phyloP scores from a whole-genome alignment of 257 asterid species.

The Petrea volubilis region DNA sequence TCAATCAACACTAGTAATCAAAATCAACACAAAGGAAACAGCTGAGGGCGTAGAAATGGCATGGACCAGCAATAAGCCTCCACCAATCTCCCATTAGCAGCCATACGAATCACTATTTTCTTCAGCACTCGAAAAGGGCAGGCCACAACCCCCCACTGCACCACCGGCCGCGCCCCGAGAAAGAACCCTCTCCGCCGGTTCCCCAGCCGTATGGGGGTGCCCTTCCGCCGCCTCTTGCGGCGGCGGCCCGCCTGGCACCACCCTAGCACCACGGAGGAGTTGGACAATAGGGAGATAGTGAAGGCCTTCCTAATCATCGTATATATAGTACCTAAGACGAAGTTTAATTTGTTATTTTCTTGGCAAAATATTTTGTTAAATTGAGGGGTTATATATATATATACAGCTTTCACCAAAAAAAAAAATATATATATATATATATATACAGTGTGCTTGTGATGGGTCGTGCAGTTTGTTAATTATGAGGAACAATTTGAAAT shows the following conservation, averaged over 20 bases:
- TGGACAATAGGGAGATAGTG: constrained; percentile 39
- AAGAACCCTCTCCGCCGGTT: constrained; percentile 58
- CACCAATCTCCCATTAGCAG: constrained; percentile 35
- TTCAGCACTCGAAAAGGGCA: constrained; percentile 48
- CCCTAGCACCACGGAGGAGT: constrained; percentile 45
- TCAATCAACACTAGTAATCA: not conserved
- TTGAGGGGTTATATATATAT: not conserved
- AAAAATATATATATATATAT: too few relatives aligned
- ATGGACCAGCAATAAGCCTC: constrained; percentile 63
- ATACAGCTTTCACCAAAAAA: too few relatives aligned
- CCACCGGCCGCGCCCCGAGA: constrained; percentile 51
- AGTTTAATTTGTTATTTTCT: too few relatives aligned
- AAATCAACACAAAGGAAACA: constrained; percentile 55
- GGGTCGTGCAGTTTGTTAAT: constrained; percentile 26
- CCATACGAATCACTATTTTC: constrained; percentile 50
- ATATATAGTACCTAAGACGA: not conserved
- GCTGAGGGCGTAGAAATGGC: constrained; percentile 59
- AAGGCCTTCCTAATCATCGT: constrained; percentile 44
- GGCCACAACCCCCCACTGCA: constrained; percentile 51
- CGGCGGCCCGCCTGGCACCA: constrained; percentile 47
- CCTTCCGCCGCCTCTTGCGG: constrained; percentile 43
- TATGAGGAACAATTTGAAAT: constrained; percentile 33
- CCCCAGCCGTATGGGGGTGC: constrained; percentile 53
- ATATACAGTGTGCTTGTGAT: constrained; percentile 11
- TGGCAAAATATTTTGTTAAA: not conserved